These are phyloP conservation scores for Hypoxylon sp. DNA, from an alignment of 2,329 filamentous ascomycete genomes.

Conservation along the genomic window DNA sequence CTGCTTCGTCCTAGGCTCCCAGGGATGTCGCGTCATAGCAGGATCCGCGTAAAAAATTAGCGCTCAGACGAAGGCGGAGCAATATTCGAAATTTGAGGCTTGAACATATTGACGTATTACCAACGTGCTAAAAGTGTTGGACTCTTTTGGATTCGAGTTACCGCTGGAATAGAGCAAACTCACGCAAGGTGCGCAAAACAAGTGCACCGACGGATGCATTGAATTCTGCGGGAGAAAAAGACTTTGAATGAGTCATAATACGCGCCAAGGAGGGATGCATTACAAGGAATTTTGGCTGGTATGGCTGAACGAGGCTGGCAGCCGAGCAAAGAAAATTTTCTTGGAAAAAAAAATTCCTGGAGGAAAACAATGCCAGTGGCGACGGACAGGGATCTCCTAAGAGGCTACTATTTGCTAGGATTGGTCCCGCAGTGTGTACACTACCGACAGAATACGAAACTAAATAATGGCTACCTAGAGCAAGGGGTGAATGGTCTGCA, in stretches of 20 bases:
- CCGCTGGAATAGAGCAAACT: slow-evolving; percentile 3
- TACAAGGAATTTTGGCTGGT: slow-evolving; percentile 47
- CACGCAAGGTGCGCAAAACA: slow-evolving; percentile 14
- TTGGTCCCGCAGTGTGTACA: slow-evolving; percentile 40
- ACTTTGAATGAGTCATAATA: slow-evolving; percentile 51
- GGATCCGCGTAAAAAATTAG: slow-evolving; percentile 33
- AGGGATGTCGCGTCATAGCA: slow-evolving; percentile 40
- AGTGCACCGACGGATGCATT: slow-evolving; percentile 30
- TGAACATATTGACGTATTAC: slow-evolving; percentile 5
- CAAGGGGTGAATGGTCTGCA: slow-evolving; percentile 22
- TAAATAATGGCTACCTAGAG: slow-evolving; percentile 38
- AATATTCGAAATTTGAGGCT: slow-evolving; percentile 15
- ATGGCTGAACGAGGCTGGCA: slow-evolving; percentile 49
- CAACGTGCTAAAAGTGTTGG: background rate
- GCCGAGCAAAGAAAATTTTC: slow-evolving; percentile 37
- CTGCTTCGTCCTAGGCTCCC: slow-evolving; percentile 20
- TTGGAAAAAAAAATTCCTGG: slow-evolving; percentile 15
- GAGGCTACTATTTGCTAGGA: slow-evolving; percentile 34
- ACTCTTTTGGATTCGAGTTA: slow-evolving; percentile 2
- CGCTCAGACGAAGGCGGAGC: slow-evolving; percentile 29
- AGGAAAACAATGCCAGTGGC: slow-evolving; percentile 33
- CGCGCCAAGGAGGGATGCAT: slow-evolving; percentile 43
- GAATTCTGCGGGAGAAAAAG: slow-evolving; percentile 24
- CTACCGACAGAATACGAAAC: slow-evolving; percentile 49
- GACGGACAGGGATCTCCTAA: slow-evolving; percentile 36